These are phyloP conservation scores for Syzygium malaccense DNA, from an alignment of 441 rosid species.

Conservation along the genomic window DNA sequence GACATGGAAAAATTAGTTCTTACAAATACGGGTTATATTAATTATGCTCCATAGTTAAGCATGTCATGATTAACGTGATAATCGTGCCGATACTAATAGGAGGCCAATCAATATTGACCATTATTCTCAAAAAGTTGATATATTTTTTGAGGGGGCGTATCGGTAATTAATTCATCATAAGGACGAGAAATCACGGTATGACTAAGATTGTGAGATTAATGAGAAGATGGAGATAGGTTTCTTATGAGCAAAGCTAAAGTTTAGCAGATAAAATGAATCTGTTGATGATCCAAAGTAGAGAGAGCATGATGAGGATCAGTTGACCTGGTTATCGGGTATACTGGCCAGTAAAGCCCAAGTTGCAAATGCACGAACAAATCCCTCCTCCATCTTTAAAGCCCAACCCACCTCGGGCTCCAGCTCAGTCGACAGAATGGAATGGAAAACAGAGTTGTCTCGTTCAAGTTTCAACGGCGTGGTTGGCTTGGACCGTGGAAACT, in stretches of 20 bases:
- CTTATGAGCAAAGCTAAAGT: background rate
- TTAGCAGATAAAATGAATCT: background rate
- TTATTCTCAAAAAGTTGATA: background rate
- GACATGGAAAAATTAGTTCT: background rate
- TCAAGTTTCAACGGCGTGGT: background rate
- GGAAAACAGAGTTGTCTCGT: background rate
- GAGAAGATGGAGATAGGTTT: background rate
- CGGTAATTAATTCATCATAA: background rate
- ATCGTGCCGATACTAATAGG: background rate
- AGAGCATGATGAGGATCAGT: background rate
- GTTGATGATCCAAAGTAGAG: background rate
- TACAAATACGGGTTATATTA: too few relatives aligned
- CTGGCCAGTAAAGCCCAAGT: background rate
- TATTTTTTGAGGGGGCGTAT: background rate
- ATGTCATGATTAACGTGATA: background rate
- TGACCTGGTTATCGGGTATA: background rate
- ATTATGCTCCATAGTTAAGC: background rate
- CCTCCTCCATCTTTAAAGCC: background rate
- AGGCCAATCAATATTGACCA: background rate
- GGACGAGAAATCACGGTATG: background rate
- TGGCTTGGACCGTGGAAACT: background rate
- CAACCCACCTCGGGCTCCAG: background rate
- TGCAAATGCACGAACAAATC: background rate
- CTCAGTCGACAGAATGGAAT: background rate
- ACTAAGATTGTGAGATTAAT: background rate